phyloP scores from a whole-genome alignment of 2,329 filamentous ascomycete species.

The Tolypocladium sp. region DNA sequence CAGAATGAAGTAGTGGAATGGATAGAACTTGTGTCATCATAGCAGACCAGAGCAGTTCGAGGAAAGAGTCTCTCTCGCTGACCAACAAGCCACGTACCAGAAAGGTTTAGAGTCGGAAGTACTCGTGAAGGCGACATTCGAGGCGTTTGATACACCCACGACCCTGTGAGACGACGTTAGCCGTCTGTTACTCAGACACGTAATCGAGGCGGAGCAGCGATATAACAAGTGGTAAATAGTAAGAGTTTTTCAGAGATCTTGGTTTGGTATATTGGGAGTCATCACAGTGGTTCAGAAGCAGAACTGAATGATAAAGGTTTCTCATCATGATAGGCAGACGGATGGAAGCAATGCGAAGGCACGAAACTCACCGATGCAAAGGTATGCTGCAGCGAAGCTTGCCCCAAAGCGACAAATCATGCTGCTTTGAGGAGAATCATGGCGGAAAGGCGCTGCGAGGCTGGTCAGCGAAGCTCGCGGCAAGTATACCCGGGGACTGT shows the following conservation, averaged over 20 bases:
- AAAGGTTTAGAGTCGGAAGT: background rate
- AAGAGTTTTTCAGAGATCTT: constrained; percentile 43
- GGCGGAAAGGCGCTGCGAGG: background rate
- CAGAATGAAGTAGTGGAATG: constrained; percentile 62
- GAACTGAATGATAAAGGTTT: constrained; percentile 56
- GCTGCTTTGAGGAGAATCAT: background rate
- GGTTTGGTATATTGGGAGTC: constrained; percentile 57
- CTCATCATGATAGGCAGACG: constrained; percentile 47
- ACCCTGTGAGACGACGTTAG: background rate
- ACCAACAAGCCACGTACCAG: constrained; percentile 11
- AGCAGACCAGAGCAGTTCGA: background rate
- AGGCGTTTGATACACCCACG: background rate
- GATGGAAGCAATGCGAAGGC: background rate
- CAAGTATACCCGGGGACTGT: background rate
- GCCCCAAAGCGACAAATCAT: background rate
- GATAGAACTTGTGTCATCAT: constrained; percentile 54
- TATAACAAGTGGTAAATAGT: background rate
- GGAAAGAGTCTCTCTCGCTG: no score
- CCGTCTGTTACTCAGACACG: background rate
- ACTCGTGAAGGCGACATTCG: background rate
- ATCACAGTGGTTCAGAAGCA: constrained; percentile 64
- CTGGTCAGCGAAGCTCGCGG: background rate
- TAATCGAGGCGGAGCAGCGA: background rate
- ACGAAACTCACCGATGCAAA: background rate
- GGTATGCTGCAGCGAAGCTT: background rate